phyloP scores from a whole-genome alignment of 352 stramenopile genomes.

The Globisporangium yorkense region DNA sequence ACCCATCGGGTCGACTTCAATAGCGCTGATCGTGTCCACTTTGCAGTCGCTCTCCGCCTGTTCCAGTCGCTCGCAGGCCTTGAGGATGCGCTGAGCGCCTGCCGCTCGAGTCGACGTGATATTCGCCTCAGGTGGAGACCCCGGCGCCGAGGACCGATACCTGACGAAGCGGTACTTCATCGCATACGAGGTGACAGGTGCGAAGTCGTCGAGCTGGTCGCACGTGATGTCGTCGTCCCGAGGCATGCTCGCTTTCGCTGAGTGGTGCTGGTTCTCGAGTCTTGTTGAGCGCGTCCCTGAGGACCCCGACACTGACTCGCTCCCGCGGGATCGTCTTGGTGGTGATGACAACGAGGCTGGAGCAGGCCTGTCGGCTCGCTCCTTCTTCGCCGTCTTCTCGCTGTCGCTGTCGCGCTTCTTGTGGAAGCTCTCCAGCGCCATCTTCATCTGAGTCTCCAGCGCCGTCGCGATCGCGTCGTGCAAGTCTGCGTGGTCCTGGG shows the following conservation, averaged over 20 bases:
- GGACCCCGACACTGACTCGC: neutral
- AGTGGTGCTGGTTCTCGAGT: neutral
- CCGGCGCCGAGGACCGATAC: slow-evolving; percentile 14
- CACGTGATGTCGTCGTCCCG: slow-evolving; percentile 27
- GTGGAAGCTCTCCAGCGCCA: slow-evolving; percentile 20
- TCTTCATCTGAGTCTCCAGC: slow-evolving; percentile 45
- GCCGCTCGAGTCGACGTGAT: slow-evolving; percentile 13
- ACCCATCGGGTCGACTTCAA: slow-evolving; percentile 56
- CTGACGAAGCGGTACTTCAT: slow-evolving; percentile 40
- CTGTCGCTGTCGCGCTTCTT: slow-evolving; percentile 16
- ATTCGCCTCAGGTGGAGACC: slow-evolving; percentile 6
- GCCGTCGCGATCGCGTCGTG: slow-evolving; percentile 44
- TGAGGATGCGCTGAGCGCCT: slow-evolving; percentile 40
- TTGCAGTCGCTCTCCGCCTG: slow-evolving; percentile 32
- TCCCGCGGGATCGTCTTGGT: slow-evolving; percentile 4
- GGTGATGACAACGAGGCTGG: slow-evolving; percentile 3
- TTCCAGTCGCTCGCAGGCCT: slow-evolving; percentile 54
- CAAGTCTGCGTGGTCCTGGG: slow-evolving; percentile 23
- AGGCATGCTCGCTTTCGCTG: neutral
- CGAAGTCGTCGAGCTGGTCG: slow-evolving; percentile 44
- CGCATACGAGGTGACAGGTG: slow-evolving; percentile 38
- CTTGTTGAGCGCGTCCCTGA: too few species aligned
- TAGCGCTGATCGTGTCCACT: slow-evolving; percentile 40
- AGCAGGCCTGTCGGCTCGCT: neutral
- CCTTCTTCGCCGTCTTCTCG: slow-evolving; percentile 5